These are phyloP conservation scores for Microstegium vimineum DNA, from an alignment of 176 grass and related monocot genomes.

Conservation along the genomic window DNA sequence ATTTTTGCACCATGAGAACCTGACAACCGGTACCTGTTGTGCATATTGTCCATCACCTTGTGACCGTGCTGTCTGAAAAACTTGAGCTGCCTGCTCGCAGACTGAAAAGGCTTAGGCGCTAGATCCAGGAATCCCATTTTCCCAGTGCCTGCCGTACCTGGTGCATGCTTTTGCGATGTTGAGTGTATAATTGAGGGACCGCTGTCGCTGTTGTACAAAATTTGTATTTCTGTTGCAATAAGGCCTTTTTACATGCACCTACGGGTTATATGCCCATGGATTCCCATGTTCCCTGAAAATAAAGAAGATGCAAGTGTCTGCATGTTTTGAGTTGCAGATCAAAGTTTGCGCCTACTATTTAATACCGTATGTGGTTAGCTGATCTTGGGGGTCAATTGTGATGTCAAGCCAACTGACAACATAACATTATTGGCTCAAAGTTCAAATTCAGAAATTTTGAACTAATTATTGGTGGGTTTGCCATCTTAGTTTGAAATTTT, in stretches of 20 bases:
- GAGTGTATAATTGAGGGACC: constrained; percentile 11
- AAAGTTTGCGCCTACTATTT: not conserved
- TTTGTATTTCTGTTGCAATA: constrained; percentile 8
- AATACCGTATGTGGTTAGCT: not conserved
- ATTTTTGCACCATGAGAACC: constrained; percentile 13
- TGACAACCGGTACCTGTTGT: not conserved
- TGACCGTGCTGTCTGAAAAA: constrained; percentile 10
- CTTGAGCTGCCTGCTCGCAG: not conserved
- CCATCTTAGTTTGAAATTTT: no score
- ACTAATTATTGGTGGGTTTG: no score
- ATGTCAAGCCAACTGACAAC: not conserved
- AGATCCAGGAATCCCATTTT: not conserved
- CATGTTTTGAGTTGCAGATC: not conserved
- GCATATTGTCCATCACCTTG: not conserved
- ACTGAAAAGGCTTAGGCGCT: constrained; percentile 1
- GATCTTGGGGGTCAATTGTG: not conserved
- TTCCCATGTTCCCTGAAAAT: not conserved
- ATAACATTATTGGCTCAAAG: no score
- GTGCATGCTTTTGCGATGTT: constrained; percentile 4
- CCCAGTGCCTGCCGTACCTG: not conserved
- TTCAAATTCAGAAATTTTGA: no score
- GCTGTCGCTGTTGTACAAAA: constrained; percentile 20
- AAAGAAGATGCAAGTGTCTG: not conserved
- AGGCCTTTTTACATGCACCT: not conserved
- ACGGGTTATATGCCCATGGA: not conserved